Percentiles rank a stretch among this genome's conserved stretches.
Conservation (phyloP, 306 rosid genomes). For the Prunus campanulata region DNA sequence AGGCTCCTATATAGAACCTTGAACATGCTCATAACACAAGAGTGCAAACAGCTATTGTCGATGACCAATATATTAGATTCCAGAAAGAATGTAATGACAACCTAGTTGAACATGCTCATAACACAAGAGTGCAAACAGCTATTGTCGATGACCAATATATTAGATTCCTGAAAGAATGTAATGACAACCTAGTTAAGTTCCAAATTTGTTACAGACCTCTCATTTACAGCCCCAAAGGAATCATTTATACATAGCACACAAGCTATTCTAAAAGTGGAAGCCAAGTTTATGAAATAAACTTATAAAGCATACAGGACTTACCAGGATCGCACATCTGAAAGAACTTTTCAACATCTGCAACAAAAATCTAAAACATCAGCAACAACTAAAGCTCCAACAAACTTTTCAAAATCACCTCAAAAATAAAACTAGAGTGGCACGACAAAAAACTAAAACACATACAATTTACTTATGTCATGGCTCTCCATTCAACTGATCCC, state of each 20-base stretch:
- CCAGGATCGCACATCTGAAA: constrained; percentile 88
- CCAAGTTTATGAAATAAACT: neutral
- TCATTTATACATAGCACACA: neutral
- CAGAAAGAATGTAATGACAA: neutral
- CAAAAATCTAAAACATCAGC: constrained; percentile 27
- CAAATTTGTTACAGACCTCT: neutral
- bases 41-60: neutral
- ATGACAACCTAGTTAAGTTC: neutral
- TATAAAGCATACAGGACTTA: constrained; percentile 17
- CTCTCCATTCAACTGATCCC: constrained; percentile 1
- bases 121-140: neutral
- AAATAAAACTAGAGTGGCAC: neutral
- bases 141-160: neutral
- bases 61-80: neutral
- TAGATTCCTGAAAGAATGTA: neutral
- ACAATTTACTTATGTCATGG: neutral
- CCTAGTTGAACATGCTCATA: neutral
- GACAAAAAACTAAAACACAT: neutral
- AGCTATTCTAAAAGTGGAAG: neutral
- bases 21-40: neutral
- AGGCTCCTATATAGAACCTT: neutral
- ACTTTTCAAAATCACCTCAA: neutral
- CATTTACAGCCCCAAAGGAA: constrained; percentile 1
- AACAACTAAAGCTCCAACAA: neutral
- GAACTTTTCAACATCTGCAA: constrained; percentile 88